Evolutionary conservation across 441 rosid genomes (phyloP), one percentile per base, ranked within the genome.

Genomic region (Gossypium gossypioides): DNA sequence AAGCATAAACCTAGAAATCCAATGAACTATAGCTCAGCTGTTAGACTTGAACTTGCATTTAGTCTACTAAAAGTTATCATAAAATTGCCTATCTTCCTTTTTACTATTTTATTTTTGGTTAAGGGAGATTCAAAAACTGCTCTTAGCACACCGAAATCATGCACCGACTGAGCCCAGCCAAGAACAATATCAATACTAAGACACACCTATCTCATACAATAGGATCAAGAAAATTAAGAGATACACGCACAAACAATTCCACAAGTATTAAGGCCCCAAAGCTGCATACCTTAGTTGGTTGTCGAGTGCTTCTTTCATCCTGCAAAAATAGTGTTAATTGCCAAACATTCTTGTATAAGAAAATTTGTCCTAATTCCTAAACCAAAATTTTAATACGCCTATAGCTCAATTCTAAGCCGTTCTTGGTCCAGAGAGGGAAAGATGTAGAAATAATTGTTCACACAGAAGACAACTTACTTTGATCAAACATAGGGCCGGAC

Each of bases 261-360:
- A 59, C 29, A 48, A 34, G 21, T 4, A 54, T 27, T 27, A 61
- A 50, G 61, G 22, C 55, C 19, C 3, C 2, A 68, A 52, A 40
- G 6, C 13, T 29, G 34, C 46, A 61, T 75, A 86, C 87, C 86
- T 84, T 86, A 6, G 88, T 54, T 59, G 84, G 87, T 79, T 83
- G 82, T n/a, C 77, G 78, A 32, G 37, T 75, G 37, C 80, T 72
- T 71, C 69, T 74, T 48, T 52, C 66, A 69, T 79, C 84, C 88
- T 85, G 84, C 25, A 64, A 77, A 69, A 76, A 50, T 16, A 64
- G n/a, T 67, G 61, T 68, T 22, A 50, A 46, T 19, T 3, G 12
- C 73, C 51, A 73, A 71, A 51, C 61, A 52, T 61, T 65, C 37
- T 69, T 13, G 0, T 6, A 3, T 27, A 27, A 4, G 6, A 27